Base-by-base conservation (phyloP, 1,284 basidiomycete genomes). In the Mycosarcoma mackinlayi region DNA sequence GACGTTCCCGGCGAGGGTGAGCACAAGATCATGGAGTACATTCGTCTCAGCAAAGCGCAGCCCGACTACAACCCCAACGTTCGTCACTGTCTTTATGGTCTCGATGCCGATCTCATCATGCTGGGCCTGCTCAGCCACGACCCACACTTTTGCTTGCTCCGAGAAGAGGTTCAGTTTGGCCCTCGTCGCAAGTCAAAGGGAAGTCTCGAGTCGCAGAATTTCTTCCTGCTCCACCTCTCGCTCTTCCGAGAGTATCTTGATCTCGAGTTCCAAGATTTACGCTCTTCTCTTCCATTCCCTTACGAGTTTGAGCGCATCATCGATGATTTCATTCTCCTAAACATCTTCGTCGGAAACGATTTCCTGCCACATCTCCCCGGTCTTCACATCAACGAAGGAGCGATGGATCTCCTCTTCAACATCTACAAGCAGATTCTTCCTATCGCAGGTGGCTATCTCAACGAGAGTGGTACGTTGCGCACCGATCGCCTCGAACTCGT, bases 21-120 rank as follows among this genome's bases (percentile, higher is more conserved):
- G 83, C 96, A 99, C 88, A 99, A 99, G 87, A 95, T 99, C 77
- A 98, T 98, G 91, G 96, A 98, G 83, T 98, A 95, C 84, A 98
- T 99, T 80, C 91, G 96, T 48, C 86, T 93, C 65, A 89, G 90
- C 58, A 92, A 95, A 78, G 94, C 96, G 24, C 96, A 98, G 84
- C 92, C 92, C 9, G 91, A 92, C 81, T 96, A 98, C 85, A 89
- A 94, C 83, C 91, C 93, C 19, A 94, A 95, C 80, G 86, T 92
- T 50, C 90, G 96, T 71, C 96, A 99, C 84, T 98, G 96, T 84
- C 86, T 99, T 56, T 98, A 99, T 84, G 96, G 96, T 40, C 89
- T 99, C 33, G 96, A 99, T 82, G 96, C 96, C 49, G 96, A 99
- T 85, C 85, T 99, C 64, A 93, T 99, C 85, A 99, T 99, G 96